Evolutionary conservation across 2,329 filamentous ascomycete genomes (phyloP).

Genomic region (Truncatella angustata): DNA sequence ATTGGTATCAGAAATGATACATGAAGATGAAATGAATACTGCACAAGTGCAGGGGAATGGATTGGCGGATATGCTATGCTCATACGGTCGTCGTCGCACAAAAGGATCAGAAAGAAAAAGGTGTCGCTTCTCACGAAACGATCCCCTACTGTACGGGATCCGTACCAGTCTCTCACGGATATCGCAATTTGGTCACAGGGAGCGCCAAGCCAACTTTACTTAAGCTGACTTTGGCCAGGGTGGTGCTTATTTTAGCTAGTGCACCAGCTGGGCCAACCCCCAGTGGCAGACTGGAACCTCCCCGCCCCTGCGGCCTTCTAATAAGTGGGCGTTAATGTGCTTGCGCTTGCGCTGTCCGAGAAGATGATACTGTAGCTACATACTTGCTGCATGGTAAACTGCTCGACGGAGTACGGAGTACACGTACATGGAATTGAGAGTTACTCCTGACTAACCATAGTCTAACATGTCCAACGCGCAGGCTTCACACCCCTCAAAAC

Average conservation of each 20-base stretch:
- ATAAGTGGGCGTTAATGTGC: no score
- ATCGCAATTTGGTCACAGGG: conserved; percentile 6
- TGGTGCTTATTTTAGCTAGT: conserved; percentile 7
- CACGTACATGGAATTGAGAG: no score
- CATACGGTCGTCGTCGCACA: conserved; percentile 4
- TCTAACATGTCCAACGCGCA: no score
- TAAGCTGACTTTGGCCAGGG: conserved; percentile 5
- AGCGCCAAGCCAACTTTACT: conserved; percentile 7
- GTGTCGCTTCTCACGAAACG: conserved; percentile 3
- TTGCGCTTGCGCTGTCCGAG: no score
- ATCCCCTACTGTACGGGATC: no score
- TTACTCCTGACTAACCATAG: no score
- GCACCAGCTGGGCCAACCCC: not conserved
- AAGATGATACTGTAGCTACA: no score
- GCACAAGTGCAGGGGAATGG: not conserved
- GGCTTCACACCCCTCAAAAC: not conserved
- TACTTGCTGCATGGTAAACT: no score
- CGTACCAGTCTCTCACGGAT: no score
- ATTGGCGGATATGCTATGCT: not conserved
- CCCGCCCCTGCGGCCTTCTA: no score
- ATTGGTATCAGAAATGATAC: not conserved
- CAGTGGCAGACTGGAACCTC: no score
- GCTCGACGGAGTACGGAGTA: no score
- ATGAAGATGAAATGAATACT: not conserved
- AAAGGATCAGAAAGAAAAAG: conserved; percentile 4